phyloP scores from a whole-genome alignment of 345 rosid species.

The Eucalyptus polybractea region DNA sequence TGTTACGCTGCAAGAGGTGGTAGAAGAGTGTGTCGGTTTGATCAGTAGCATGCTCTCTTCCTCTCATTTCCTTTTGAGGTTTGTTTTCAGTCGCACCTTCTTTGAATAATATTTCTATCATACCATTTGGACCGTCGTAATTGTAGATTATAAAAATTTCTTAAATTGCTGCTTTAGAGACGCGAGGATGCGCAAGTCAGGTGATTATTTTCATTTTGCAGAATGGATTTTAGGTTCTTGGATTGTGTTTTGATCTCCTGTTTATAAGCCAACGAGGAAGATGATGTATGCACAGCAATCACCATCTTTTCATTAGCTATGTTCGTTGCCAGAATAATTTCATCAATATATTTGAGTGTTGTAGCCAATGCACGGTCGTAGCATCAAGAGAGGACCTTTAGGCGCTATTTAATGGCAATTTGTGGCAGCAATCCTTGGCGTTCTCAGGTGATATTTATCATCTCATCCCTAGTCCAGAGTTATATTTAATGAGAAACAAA shows the following conservation, averaged over 20 bases:
- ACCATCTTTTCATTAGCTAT: background rate
- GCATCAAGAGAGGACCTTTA: too few relatives aligned
- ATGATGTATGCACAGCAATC: background rate
- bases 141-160: background rate
- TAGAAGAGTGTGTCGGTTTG: background rate
- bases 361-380: background rate
- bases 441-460: background rate
- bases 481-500: too few relatives aligned
- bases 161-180: background rate
- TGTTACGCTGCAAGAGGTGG: background rate
- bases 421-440: background rate
- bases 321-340: background rate
- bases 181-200: background rate
- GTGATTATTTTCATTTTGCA: background rate
- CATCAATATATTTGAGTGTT: background rate
- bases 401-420: background rate
- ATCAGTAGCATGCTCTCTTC: background rate
- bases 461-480: background rate
- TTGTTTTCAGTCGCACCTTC: background rate
- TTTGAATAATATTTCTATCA: too few relatives aligned
- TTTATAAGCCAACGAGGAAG: background rate
- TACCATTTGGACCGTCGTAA: background rate
- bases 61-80: background rate
- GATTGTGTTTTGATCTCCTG: too few relatives aligned
- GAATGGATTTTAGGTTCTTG: background rate